phyloP scores from a whole-genome alignment of 805 yeast species.

The Saccharomycopsis babjevae region DNA sequence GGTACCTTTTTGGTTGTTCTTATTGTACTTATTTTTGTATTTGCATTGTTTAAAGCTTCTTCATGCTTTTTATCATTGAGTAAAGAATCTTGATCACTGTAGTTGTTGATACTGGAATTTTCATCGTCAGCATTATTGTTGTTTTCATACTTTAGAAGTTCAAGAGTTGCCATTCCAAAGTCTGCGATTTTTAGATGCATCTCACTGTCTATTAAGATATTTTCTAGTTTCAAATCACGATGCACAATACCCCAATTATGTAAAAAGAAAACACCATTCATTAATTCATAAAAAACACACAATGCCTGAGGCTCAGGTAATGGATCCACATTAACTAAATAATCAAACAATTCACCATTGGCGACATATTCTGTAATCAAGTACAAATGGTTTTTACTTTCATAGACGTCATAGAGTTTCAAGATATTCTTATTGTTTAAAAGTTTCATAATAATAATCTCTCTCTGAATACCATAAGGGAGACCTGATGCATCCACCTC shows the following conservation, averaged over 20 bases:
- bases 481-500: constrained; percentile 47
- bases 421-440: constrained; percentile 89
- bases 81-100: constrained; percentile 47
- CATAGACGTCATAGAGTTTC: constrained; percentile 96
- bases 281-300: constrained; percentile 65
- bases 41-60: constrained; percentile 37
- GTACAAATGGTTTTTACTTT: constrained; percentile 80
- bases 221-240: constrained; percentile 77
- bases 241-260: constrained; percentile 76
- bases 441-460: constrained; percentile 93
- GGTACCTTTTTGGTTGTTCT: constrained; percentile 75
- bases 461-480: constrained; percentile 95
- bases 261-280: constrained; percentile 70
- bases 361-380: constrained; percentile 74
- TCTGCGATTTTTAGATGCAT: constrained; percentile 72
- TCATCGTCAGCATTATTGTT: constrained; percentile 55
- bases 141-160: constrained; percentile 28
- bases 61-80: constrained; percentile 51
- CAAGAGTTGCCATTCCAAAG: constrained; percentile 85
- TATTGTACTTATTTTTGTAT: constrained; percentile 39
- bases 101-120: constrained; percentile 77
- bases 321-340: constrained; percentile 61
- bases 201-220: constrained; percentile 53
- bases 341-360: constrained; percentile 80
- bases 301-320: constrained; percentile 66